Evolutionary conservation across 495 filamentous ascomycete species (phyloP), one percentile per base, ranked within the genome.

Genomic region (Penicillium steckii): DNA sequence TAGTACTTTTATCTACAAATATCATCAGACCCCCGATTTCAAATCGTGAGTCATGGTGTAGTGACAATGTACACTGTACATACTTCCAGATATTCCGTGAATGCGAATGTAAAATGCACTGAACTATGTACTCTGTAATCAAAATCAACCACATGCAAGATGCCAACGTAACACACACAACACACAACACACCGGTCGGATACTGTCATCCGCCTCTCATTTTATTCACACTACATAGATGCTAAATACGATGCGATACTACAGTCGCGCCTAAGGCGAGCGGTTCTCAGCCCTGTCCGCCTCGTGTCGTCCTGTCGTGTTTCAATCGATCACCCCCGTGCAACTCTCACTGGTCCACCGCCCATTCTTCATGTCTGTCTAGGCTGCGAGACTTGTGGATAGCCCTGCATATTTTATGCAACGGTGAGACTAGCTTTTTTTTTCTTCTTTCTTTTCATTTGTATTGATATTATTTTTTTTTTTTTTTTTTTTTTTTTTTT

Each of bases 401-500:
- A 19, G 38, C 43, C 51, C 47, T 54, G 48, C 56, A 59, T 46
- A 53, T 23, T 2, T 44, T 26, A 50, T 48, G 51, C 56, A 59
- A 59, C 51, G 52, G 56, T 56, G 33, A 56, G 52, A 41, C 23
- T 41, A 19, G 18, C 18, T 4, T n/a, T n/a, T n/a, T n/a, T n/a
- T n/a, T n/a, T n/a, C n/a, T n/a, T n/a, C n/a, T n/a, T n/a, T n/a
- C n/a, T n/a, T n/a, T n/a, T n/a, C n/a, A n/a, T n/a, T n/a, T n/a
- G n/a, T n/a, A n/a, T n/a, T n/a, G n/a, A n/a, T n/a, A n/a, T n/a
- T n/a, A n/a, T n/a, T n/a, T n/a, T n/a, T n/a, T n/a, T n/a, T n/a
- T n/a, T n/a, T n/a, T n/a, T n/a, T n/a, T n/a, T n/a, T n/a, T n/a
- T n/a, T n/a, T n/a, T n/a, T n/a, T n/a, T n/a, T n/a, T n/a, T n/a